phyloP scores from a whole-genome alignment of 1,284 basidiomycete species.

The Porodaedalea pini region DNA sequence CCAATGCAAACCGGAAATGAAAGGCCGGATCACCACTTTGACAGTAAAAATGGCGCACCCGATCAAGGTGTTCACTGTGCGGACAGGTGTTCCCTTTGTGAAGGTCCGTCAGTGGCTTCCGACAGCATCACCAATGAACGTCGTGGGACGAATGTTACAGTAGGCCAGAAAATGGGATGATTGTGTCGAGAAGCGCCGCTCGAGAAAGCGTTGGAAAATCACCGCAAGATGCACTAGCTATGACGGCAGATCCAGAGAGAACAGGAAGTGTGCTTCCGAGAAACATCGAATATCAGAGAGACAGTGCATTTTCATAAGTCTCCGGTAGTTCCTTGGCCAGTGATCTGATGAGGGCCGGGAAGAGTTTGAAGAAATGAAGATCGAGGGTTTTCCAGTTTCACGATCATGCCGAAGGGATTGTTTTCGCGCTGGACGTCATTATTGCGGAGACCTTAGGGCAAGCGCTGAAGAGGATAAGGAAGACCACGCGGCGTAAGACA shows the following conservation, averaged over 20 bases:
- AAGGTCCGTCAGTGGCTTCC: neutral
- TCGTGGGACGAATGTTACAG: neutral
- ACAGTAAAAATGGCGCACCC: neutral
- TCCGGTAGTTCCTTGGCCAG: neutral
- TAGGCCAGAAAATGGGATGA: constrained; percentile 1
- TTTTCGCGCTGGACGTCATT: neutral
- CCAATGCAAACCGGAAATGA: neutral
- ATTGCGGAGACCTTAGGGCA: neutral
- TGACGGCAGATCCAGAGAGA: neutral
- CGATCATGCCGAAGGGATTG: neutral
- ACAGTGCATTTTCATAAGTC: neutral
- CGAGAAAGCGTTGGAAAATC: neutral
- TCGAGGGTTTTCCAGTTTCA: neutral
- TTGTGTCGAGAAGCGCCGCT: constrained; percentile 3
- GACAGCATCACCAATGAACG: constrained; percentile 6
- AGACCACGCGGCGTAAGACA: neutral
- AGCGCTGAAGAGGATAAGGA: neutral
- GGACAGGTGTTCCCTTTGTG: neutral
- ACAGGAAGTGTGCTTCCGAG: neutral
- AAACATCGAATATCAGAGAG: neutral
- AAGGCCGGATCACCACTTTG: neutral
- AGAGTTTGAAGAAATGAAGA: no score
- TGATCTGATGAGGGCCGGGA: neutral
- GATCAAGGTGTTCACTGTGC: neutral
- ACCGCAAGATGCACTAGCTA: neutral